Evolutionary conservation across 2,329 filamentous ascomycete species (phyloP).

Genomic region (Alternaria viburni): DNA sequence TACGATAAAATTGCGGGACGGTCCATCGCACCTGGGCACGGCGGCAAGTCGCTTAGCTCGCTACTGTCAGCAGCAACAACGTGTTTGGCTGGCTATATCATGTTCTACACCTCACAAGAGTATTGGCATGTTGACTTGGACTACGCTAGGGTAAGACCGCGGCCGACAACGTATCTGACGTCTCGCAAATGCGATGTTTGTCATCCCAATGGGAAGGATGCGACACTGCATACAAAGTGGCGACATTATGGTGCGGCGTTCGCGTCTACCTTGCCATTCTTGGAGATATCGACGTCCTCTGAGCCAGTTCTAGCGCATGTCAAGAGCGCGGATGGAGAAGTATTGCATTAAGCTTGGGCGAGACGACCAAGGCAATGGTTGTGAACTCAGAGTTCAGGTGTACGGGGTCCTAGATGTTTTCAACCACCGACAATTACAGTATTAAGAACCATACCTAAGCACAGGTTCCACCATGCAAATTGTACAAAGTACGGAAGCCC

Average conservation of each 20-base stretch:
- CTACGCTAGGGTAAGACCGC: background rate
- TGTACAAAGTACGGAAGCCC: too few relatives aligned
- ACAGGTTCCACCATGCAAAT: too few relatives aligned
- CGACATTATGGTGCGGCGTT: background rate
- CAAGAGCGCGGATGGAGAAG: background rate
- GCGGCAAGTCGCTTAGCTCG: background rate
- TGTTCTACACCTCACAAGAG: background rate
- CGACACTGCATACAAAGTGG: background rate
- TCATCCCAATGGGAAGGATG: background rate
- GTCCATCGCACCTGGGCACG: background rate
- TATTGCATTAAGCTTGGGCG: background rate
- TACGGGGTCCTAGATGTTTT: too few relatives aligned
- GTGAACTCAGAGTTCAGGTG: too few relatives aligned
- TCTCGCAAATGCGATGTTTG: background rate
- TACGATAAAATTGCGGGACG: background rate
- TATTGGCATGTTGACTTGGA: background rate
- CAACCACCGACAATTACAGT: too few relatives aligned
- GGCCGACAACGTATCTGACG: background rate
- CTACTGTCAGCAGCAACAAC: background rate
- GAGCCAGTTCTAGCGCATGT: too few relatives aligned
- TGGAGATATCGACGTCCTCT: too few relatives aligned
- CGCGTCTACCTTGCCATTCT: background rate
- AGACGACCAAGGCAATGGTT: background rate
- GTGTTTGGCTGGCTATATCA: background rate
- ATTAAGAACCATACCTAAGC: too few relatives aligned